A percentile compares a stretch with the other conserved stretches of the same genome.
These are phyloP conservation scores for Suillus alpinus DNA, from an alignment of 768 basidiomycete species.

Conservation along the genomic window DNA sequence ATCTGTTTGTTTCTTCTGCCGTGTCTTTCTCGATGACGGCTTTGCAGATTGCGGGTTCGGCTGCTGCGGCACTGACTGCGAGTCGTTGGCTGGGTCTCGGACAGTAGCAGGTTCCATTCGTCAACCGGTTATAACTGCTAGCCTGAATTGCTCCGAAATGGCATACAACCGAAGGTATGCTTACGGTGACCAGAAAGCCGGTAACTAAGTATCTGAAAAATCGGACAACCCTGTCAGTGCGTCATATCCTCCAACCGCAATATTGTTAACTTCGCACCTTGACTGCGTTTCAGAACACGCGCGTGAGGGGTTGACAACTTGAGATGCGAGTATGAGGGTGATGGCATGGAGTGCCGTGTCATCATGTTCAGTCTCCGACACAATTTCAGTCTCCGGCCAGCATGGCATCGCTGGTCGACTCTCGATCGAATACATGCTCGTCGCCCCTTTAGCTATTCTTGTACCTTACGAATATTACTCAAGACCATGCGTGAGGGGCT, in stretches of 20 bases:
- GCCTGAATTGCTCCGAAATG: constrained; percentile 26
- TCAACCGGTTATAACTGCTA: constrained; percentile 22
- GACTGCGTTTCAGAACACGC: not conserved
- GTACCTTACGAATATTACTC: not conserved
- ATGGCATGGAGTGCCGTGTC: constrained; percentile 27
- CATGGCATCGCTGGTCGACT: not conserved
- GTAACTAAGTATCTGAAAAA: not conserved
- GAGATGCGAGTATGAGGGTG: constrained; percentile 12
- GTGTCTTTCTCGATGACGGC: constrained; percentile 44
- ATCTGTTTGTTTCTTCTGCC: constrained; percentile 50
- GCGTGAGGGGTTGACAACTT: constrained; percentile 5
- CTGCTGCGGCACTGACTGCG: constrained; percentile 35
- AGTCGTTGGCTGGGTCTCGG: constrained; percentile 41
- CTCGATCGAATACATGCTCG: not conserved
- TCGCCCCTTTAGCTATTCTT: not conserved
- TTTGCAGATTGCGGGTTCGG: constrained; percentile 34
- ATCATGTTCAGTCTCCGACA: constrained; percentile 16
- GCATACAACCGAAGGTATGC: not conserved
- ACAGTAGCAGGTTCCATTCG: constrained; percentile 48
- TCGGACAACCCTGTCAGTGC: not conserved
- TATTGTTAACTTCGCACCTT: not conserved
- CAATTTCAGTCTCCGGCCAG: not conserved
- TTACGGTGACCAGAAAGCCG: not conserved
- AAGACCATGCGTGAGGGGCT: not conserved
- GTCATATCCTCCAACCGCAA: not conserved